Base-by-base conservation (phyloP, 75 land plant species). In the Cunninghamia lanceolata region DNA sequence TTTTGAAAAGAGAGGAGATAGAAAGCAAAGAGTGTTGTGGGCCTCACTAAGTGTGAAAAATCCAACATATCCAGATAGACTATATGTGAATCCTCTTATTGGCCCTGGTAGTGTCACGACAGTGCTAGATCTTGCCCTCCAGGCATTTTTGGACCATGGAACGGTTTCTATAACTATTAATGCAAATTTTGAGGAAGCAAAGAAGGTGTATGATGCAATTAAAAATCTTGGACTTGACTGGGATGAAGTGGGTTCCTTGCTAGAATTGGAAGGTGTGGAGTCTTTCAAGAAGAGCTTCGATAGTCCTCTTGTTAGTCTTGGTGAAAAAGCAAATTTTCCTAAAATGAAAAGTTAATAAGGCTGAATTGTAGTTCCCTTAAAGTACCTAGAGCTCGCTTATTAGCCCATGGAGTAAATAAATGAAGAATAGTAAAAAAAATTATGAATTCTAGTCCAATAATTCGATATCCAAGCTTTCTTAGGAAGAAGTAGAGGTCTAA, bases 31-130 rank as follows among this genome's bases (percentile, higher is more conserved):
- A 84, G 59, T 93, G 66, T 88, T 98, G 13, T 98, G 99, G 99
- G 99, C 99, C 30, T 98, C 99, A 71, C 96, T 99, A 28, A 94
- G 99, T 90, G 99, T 98, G 3, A 98, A 98, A 90, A 96, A 96
- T 82, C 99, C 97, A 74, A 94, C 99, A 63, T 98, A 98, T 89
- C 94, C 99, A 53, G 99, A 96, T 81, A 98, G 99, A 28, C 86
- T 98, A 38, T 98, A 98, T 87, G 94, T 98, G 80, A 91, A 87
- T 86, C 96, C 99, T 82, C 94, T 98, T 36, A 96, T 98, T 86
- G 99, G 99, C 74, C 99, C 99, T 82, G 99, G 96, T 79, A 95
- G 95, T 36, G 99, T 98, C 25, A 94, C 96, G 5, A 98, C 99
- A n/a, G 96, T 98, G 99, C 99, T 99, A 35, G 99, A 95, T 84